Evolutionary conservation across 2,329 filamentous ascomycete species (phyloP).

Genomic region (Alternaria incomplexa): DNA sequence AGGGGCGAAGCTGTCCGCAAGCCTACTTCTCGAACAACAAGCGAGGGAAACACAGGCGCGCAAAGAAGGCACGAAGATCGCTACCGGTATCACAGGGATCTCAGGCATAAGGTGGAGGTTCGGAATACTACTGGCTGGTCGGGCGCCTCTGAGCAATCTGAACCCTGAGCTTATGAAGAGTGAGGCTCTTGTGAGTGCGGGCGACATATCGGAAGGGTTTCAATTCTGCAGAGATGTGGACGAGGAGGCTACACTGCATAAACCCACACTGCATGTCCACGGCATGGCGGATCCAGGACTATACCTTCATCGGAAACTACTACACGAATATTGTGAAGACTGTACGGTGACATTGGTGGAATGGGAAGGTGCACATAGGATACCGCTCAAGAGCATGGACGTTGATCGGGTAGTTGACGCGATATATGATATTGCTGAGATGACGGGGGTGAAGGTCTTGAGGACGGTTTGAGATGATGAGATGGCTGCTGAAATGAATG

Average conservation of each 20-base stretch:
- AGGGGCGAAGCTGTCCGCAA: constrained; percentile 56
- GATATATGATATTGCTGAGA: constrained; percentile 59
- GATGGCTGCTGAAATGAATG: background rate
- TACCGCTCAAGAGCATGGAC: constrained; percentile 72
- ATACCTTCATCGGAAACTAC: constrained; percentile 62
- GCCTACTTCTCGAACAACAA: constrained; percentile 65
- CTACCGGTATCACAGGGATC: constrained; percentile 33
- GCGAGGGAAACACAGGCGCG: constrained; percentile 49
- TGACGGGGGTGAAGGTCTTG: constrained; percentile 52
- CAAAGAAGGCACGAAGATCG: constrained; percentile 25
- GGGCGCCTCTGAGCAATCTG: constrained; percentile 64
- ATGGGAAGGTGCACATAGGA: constrained; percentile 75
- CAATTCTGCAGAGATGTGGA: constrained; percentile 47
- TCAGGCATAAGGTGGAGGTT: constrained; percentile 59
- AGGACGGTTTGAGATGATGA: constrained; percentile 31
- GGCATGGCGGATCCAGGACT: constrained; percentile 67
- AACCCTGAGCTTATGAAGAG: constrained; percentile 48
- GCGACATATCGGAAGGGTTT: constrained; percentile 53
- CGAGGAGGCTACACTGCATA: constrained; percentile 55
- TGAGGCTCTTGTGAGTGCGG: constrained; percentile 49
- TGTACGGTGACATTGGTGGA: constrained; percentile 65
- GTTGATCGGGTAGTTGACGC: constrained; percentile 63
- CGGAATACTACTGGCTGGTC: constrained; percentile 66
- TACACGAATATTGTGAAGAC: constrained; percentile 65
- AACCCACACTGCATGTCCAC: constrained; percentile 73